Evolutionary conservation across 495 filamentous ascomycete genomes (phyloP), one percentile per base, ranked within the genome.

Genomic region (Diplogelasinospora grovesii): DNA sequence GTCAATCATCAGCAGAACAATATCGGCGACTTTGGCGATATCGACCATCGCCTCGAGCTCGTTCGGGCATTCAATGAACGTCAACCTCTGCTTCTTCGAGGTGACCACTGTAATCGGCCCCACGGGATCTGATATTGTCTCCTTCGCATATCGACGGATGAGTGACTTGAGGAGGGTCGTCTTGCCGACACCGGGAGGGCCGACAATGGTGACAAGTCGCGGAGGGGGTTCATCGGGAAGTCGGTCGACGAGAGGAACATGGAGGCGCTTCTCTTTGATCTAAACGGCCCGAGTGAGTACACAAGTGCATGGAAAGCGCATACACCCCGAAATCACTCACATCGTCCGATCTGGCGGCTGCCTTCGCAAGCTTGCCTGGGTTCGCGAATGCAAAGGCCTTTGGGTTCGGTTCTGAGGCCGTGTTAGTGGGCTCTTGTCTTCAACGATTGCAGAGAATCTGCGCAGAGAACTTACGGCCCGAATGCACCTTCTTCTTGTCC

Each of bases 31-130:
- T 61, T 98, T 98, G 23, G 90, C 82, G 18, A 95, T 73, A 65
- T 98, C 92, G 45, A 98, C 86, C 85, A 93, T 94, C 39, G 81
- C 83, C 22, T 90, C 89, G 34, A 98, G 77, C 50, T 97, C 89
- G 53, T 89, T 87, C 9, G 93, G 90, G 53, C 87, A 95, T 80
- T 98, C 92, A 51, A 98, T 63, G 61, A 98, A 95, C 0, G 92
- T 97, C 31, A 98, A 75, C 15, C 92, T 79, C 54, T 92, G 81
- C 43, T 83, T 79, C 63, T 96, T 96, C 22, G 89, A 92, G 0
- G 92, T 96, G 18, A 98, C 88, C 28, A 97, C 79, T 1, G 92
- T 98, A 46, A 98, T 79, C 8, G 92, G 92, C 7, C 92, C 92
- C 52, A 82, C 81, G 3, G 92, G 90, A 14, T 88, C 77, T 45